Evolutionary conservation across 73 alveolate genomes (phyloP), one percentile per base, ranked within the genome.

Genomic region (Paramecium caudatum): DNA sequence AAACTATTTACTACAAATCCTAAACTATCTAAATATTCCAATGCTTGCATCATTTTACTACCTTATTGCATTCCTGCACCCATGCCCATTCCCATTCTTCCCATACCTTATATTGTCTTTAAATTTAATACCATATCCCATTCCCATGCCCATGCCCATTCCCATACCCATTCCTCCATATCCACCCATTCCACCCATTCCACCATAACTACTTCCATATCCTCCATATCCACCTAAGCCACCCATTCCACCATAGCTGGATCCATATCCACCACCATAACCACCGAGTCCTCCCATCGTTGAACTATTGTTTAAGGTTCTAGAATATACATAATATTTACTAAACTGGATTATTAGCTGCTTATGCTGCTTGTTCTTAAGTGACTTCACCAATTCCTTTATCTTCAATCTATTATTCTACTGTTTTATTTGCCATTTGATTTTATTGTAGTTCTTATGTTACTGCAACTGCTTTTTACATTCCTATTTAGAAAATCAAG

Each of bases 11-110:
- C 88, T 36, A 74, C 43, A 43, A 27, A 74, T 8, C 88, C 88
- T 6, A 74, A 33, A 41, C 88, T 74, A 45, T 74, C 88, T 30
- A 74, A 45, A 45, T 74, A 74, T 74, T 74, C 88, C 25, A 65
- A 36, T 4, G 83, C 49, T 23, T 65, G 16, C 49, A 33, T 36
- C 47, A 65, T 65, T 33, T 55, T 55, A 27, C 83, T 65, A 4
- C 83, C 83, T 2, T 65, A 33, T 16, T 33, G 10, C 47, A 33
- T 65, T 10, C 55, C 55, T 33, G 83, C 83, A 1, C 83, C 49
- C 6, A 6, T 41, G 27, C 83, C 83, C 83, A 65, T 65, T 65
- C 83, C 82, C 6, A 30, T 30, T 63, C 83, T 65, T 25, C 39
- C 39, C 50, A 65, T 33, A 32, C 83, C 83, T 65, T 10, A 65